Conservation (phyloP, 73 alveolate species). For the Paramecium sexaurelia region DNA sequence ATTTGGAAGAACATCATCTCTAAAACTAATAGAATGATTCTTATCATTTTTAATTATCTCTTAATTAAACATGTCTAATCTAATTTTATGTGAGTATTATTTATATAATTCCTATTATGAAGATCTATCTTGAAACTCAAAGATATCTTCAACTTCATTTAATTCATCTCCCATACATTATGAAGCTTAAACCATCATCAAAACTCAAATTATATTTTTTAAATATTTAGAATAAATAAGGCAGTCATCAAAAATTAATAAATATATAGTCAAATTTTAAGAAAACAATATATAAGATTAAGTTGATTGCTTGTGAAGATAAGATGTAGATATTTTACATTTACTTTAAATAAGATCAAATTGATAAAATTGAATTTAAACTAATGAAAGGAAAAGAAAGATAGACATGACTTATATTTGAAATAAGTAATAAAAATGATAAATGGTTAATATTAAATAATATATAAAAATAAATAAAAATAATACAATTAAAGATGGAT, state of each 20-base stretch:
- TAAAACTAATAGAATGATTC: background rate
- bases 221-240: background rate
- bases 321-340: no score
- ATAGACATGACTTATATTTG: no score
- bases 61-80: background rate
- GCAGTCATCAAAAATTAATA: background rate
- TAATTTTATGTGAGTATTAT: background rate
- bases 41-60: background rate
- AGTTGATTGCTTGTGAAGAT: no score
- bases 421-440: background rate
- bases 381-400: no score
- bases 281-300: no score
- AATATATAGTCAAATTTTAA: background rate
- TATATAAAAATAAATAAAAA: background rate
- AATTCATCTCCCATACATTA: background rate
- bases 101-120: background rate
- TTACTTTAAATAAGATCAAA: no score
- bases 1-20: background rate
- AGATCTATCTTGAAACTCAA: background rate
- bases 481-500: background rate
- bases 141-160: background rate
- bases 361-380: no score
- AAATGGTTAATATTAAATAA: background rate
- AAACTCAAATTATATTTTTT: background rate
- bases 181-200: background rate